phyloP scores from a whole-genome alignment of 2,329 filamentous ascomycete genomes.

The Akanthomyces lecanii region DNA sequence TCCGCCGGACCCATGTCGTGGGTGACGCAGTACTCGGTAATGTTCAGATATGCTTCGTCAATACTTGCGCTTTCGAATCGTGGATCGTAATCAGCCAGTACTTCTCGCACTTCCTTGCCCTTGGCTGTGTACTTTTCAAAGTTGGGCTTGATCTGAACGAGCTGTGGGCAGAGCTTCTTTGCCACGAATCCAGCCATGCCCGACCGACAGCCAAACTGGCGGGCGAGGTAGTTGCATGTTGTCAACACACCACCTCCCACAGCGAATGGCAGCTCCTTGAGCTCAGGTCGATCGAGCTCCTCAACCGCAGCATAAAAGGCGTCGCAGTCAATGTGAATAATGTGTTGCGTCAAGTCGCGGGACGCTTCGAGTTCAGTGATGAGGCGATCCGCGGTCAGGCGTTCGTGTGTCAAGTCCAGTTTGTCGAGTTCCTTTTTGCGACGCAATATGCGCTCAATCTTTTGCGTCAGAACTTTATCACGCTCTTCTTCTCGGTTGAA shows the following conservation, averaged over 20 bases:
- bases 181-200: conserved; percentile 97
- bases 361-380: conserved; percentile 73
- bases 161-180: conserved; percentile 83
- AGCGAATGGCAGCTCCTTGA: conserved; percentile 83
- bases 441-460: conserved; percentile 74
- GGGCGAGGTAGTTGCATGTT: conserved; percentile 80
- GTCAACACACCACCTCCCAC: conserved; percentile 69
- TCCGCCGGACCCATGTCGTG: conserved; percentile 67
- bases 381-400: conserved; percentile 74
- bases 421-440: conserved; percentile 73
- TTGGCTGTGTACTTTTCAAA: conserved; percentile 90
- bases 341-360: conserved; percentile 75
- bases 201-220: conserved; percentile 84
- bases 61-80: conserved; percentile 91
- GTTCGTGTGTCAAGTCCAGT: conserved; percentile 67
- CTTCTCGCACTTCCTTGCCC: conserved; percentile 76
- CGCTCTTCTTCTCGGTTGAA: conserved; percentile 86
- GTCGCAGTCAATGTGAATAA: conserved; percentile 95
- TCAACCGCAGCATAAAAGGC: conserved; percentile 97
- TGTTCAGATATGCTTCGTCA: conserved; percentile 94
- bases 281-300: conserved; percentile 74
- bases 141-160: conserved; percentile 78
- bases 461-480: conserved; percentile 77
- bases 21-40: conserved; percentile 76
- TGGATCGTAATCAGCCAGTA: conserved; percentile 83